Evolutionary conservation across 495 filamentous ascomycete species (phyloP).

Genomic region (Filosporella fistucella): DNA sequence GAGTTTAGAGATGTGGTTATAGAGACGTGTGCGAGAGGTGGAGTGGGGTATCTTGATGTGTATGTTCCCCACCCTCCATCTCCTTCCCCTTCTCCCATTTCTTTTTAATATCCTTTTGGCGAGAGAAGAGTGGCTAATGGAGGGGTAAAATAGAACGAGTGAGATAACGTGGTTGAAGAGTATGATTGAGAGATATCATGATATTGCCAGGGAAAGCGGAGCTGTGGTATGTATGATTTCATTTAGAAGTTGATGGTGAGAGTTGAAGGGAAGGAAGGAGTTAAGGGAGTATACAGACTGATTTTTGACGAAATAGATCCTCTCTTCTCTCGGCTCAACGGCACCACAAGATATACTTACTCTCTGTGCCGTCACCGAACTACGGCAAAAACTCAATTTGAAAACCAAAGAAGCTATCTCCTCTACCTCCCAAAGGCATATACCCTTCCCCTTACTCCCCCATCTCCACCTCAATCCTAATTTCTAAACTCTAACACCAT

Average conservation of each 20-base stretch:
- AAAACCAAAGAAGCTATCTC: conserved; percentile 1
- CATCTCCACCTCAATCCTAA: background rate
- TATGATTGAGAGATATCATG: background rate
- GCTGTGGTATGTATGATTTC: background rate
- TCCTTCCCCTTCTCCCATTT: background rate
- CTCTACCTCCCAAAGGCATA: background rate
- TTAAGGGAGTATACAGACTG: background rate
- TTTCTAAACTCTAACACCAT: background rate
- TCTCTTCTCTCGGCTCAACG: background rate
- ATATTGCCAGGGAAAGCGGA: background rate
- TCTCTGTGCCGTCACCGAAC: background rate
- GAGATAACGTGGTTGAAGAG: background rate
- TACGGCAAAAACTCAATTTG: background rate
- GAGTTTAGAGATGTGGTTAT: background rate
- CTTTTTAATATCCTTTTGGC: background rate
- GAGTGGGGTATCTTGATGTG: background rate
- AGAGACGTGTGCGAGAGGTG: background rate
- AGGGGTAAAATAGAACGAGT: background rate
- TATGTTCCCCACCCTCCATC: background rate
- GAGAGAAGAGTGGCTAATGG: background rate
- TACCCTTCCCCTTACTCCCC: background rate
- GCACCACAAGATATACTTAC: background rate
- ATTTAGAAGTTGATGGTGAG: background rate
- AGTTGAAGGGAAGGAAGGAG: too few relatives aligned
- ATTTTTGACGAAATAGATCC: background rate